Base-by-base conservation (phyloP, 257 asterid genomes). In the Paraleonurus japonicus region DNA sequence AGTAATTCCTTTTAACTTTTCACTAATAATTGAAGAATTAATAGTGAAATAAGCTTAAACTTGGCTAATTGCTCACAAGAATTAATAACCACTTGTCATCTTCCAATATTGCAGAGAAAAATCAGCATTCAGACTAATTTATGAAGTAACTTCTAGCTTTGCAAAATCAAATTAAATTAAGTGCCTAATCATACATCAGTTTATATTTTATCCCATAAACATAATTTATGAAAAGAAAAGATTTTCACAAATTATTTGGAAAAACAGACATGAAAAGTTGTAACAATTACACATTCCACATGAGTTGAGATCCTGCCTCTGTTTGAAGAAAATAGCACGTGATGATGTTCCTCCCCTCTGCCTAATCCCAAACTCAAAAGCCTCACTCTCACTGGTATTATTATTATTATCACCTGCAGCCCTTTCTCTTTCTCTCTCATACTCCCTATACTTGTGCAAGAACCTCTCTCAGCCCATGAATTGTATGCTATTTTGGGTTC, bases 361-460 rank as follows among this genome's bases (percentile, higher is more conserved):
- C 5, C 58, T 55, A 67, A 58, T 74, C 54, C 63, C 64, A 45
- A 75, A 67, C 7, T 75, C 51, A 7, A 68, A 20, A 1, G 51
- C 17, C 19, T 32, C 0, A 3, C 5, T 4, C 37, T 32, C 33
- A 3, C 33, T 2, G 5, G 3, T 6, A 30, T 30, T 30, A 30
- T 30, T 30, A 30, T 3, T 30, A 30, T 64, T 70, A 11, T 0
- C 7, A 6, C 10, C 41, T 33, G 2, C 41, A n/a, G n/a, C n/a
- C n/a, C n/a, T n/a, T n/a, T n/a, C n/a, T n/a, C n/a, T n/a, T n/a
- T 70, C 55, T 9, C 75, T 74, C 66, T 87, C 89, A 17, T 32
- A 64, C 79, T 85, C 88, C 69, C 92, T 80, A 7, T 54, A 77
- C 47, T 67, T 79, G 2, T 61, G 66, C 84, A 88, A 75, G 60